These are phyloP conservation scores for Mycosarcoma mackinlayi DNA, from an alignment of 1,284 basidiomycete species.

Conservation along the genomic window DNA sequence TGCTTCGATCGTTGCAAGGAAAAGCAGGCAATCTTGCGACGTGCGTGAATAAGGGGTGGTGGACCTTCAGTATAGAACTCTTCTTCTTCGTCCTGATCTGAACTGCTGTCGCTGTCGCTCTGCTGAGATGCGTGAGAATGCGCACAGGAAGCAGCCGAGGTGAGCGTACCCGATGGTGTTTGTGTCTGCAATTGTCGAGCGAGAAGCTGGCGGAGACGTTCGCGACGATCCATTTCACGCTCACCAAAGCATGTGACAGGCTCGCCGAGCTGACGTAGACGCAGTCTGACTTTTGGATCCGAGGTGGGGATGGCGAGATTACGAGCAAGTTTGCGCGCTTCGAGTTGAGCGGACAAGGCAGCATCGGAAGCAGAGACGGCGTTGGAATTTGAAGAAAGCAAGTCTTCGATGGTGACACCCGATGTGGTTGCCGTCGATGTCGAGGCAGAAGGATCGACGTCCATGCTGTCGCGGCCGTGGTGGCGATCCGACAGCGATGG, in stretches of 20 bases:
- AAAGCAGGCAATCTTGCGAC: slow-evolving; percentile 86
- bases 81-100: slow-evolving; percentile 73
- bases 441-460: slow-evolving; percentile 10
- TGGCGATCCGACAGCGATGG: background rate
- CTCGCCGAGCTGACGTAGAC: slow-evolving; percentile 90
- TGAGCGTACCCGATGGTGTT: background rate
- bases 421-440: slow-evolving; percentile 13
- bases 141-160: slow-evolving; percentile 71
- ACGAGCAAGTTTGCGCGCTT: slow-evolving; percentile 80
- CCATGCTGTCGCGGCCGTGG: slow-evolving; percentile 30
- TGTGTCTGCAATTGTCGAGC: slow-evolving; percentile 69
- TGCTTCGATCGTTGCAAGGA: slow-evolving; percentile 94
- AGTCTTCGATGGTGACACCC: slow-evolving; percentile 41
- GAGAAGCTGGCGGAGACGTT: slow-evolving; percentile 88
- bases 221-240: slow-evolving; percentile 78
- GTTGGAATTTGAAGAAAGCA: slow-evolving; percentile 28
- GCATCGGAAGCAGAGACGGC: slow-evolving; percentile 43
- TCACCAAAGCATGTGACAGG: slow-evolving; percentile 98
- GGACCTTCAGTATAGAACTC: slow-evolving; percentile 97
- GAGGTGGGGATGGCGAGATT: slow-evolving; percentile 95
- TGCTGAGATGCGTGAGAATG: slow-evolving; percentile 74
- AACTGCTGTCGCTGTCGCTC: slow-evolving; percentile 49
- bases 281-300: slow-evolving; percentile 87
- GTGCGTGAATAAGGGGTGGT: slow-evolving; percentile 82
- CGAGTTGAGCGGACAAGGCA: slow-evolving; percentile 53